Evolutionary conservation across 345 rosid genomes (phyloP).

Genomic region (Clausena lansium): DNA sequence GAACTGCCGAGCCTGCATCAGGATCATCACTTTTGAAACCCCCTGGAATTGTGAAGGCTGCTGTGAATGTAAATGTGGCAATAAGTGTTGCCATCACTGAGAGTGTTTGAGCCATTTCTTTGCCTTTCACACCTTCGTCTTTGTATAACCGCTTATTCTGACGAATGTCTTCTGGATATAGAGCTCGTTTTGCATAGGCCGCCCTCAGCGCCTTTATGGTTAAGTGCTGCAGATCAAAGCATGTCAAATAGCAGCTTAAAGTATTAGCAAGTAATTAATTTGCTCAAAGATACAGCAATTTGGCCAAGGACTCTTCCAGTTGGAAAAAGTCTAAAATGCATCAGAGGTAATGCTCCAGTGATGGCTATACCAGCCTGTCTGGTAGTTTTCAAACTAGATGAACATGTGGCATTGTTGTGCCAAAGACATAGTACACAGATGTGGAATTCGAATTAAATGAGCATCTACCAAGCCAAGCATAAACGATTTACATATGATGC

Average conservation of each 20-base stretch:
- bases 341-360: neutral
- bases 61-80: conserved; percentile 25
- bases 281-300: neutral
- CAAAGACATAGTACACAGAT: neutral
- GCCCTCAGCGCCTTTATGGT: neutral
- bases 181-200: conserved; percentile 2
- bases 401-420: too few species aligned
- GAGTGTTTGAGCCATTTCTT: conserved; percentile 16
- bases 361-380: too few species aligned
- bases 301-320: neutral
- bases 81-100: conserved; percentile 16
- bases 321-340: too few species aligned
- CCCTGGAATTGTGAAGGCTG: conserved; percentile 18
- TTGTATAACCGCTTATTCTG: neutral
- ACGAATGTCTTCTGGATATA: neutral
- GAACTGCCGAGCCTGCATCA: neutral
- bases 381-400: too few species aligned
- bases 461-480: neutral
- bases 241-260: neutral
- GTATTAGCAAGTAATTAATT: neutral
- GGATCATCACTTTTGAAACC: conserved; percentile 2
- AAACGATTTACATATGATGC: too few species aligned
- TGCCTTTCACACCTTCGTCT: neutral
- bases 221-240: neutral
- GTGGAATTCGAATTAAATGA: neutral